Evolutionary conservation across 129 eudicot genomes (phyloP), one percentile per base, ranked within the genome.

Genomic region (Oenanthe sinensis): DNA sequence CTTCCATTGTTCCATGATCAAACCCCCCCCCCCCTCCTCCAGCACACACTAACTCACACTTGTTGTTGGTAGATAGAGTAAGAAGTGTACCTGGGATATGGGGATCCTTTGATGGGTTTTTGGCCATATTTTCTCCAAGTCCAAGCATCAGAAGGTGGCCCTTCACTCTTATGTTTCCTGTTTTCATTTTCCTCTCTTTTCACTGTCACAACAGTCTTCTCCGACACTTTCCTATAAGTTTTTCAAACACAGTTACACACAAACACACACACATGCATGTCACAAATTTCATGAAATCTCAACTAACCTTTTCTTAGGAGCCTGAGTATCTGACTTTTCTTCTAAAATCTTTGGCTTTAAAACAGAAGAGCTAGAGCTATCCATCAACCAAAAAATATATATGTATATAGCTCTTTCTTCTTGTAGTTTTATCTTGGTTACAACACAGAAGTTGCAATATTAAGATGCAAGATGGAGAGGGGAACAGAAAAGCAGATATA

Each of bases 51-150:
- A 13, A 3, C 20, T 0, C 20, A 6, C 26, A 58, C 4, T 2
- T 22, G 67, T n/a, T n/a, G n/a, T 22, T 24, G 17, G 7, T 26
- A 12, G 17, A 62, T n/a, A 62, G 37, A 62, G 37, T 7, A 12
- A 28, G 40, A 65, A 30, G 71, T 3, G 76, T 48, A 87, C 98
- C 95, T 93, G 80, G 97, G 95, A 81, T 87, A 86, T 71, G 97
- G 98, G 81, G 98, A 90, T 46, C 98, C 98, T 84, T 91, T 93
- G 69, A 93, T 87, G 81, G 97, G 98, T 76, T 93, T 93, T 86
- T 93, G 97, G 44, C 98, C 98, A 91, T 93, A 93, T 88, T 93
- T 93, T 46, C 98, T 91, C 98, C 98, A 93, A 84, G 98, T 86
- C 98, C 98, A 93, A 89, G 81, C 85, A 86, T 93, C 98, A 83